Evolutionary conservation across 129 eudicot genomes (phyloP).

Genomic region (Centrapalus pauciflorus): DNA sequence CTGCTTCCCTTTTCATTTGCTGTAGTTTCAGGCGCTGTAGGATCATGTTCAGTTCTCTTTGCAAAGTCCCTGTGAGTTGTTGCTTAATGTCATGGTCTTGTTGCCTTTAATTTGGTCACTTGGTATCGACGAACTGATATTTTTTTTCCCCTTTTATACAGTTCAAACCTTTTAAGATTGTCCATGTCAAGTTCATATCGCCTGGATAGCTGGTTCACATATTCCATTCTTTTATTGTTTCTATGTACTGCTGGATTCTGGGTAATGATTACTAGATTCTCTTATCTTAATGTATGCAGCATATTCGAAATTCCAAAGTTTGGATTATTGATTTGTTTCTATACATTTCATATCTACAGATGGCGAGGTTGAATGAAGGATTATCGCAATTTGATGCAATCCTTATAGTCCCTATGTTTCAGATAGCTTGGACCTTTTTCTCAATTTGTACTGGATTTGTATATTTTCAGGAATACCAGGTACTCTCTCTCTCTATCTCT

Average conservation of each 20-base stretch:
- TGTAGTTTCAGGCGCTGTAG: slow-evolving; percentile 94
- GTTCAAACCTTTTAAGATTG: slow-evolving; percentile 88
- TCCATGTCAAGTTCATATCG: slow-evolving; percentile 80
- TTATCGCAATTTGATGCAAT: slow-evolving; percentile 86
- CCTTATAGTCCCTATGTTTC: slow-evolving; percentile 98
- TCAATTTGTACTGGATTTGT: slow-evolving; percentile 97
- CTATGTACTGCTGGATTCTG: slow-evolving; percentile 98
- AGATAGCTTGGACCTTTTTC: slow-evolving; percentile 96
- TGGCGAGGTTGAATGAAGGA: slow-evolving; percentile 97
- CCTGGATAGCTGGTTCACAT: slow-evolving; percentile 96
- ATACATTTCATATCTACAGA: slow-evolving; percentile 42
- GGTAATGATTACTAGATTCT: slow-evolving; percentile 42
- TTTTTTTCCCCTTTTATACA: slow-evolving; percentile 36
- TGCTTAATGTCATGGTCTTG: slow-evolving; percentile 1
- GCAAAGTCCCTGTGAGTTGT: slow-evolving; percentile 90
- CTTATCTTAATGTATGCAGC: not conserved
- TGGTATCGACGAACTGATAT: not conserved
- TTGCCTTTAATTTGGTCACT: not conserved
- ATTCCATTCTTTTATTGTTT: slow-evolving; percentile 80
- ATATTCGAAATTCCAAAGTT: not conserved
- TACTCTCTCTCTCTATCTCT: slow-evolving; percentile 27
- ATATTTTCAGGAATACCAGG: slow-evolving; percentile 98
- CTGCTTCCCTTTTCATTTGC: slow-evolving; percentile 94
- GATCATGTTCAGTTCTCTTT: slow-evolving; percentile 96
- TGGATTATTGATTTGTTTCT: slow-evolving; percentile 12